Conservation (phyloP, 1,139 yeast genomes). For the Candida tropicalis region DNA sequence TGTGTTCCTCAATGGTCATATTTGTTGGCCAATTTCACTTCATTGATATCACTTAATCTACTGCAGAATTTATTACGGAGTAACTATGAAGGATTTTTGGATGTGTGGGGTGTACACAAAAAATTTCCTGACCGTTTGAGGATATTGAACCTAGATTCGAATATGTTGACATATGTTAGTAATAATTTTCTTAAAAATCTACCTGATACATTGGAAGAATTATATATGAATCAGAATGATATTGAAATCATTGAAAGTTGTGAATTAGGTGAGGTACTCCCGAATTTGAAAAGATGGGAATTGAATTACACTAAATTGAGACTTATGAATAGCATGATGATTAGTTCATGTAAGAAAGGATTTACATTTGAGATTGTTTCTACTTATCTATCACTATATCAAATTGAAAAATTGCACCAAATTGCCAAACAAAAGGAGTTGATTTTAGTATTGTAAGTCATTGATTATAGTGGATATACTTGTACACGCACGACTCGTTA, state of each 20-base stretch:
- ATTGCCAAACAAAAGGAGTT: slow-evolving; percentile 11
- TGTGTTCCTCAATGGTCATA: slow-evolving; percentile 38
- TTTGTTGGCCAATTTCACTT: slow-evolving; percentile 28
- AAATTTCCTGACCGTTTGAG: slow-evolving; percentile 33
- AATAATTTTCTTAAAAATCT: slow-evolving; percentile 25
- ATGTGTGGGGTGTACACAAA: slow-evolving; percentile 26
- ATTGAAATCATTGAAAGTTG: slow-evolving; percentile 16
- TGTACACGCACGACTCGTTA: too few species aligned
- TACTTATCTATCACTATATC: slow-evolving; percentile 11
- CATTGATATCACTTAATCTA: slow-evolving; percentile 27
- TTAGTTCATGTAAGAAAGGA: slow-evolving; percentile 12
- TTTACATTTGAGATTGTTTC: slow-evolving; percentile 13
- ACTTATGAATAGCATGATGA: slow-evolving; percentile 19
- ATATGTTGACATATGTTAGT: slow-evolving; percentile 27
- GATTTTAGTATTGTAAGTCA: slow-evolving; percentile 8
- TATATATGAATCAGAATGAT: slow-evolving; percentile 21
- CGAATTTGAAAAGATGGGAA: slow-evolving; percentile 20
- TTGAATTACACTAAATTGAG: slow-evolving; percentile 20
- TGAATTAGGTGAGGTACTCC: slow-evolving; percentile 18
- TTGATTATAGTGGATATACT: too few species aligned
- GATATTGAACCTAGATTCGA: slow-evolving; percentile 28
- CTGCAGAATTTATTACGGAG: slow-evolving; percentile 30
- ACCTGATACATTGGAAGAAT: slow-evolving; percentile 28
- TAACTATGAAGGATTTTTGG: slow-evolving; percentile 20
- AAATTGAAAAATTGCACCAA: slow-evolving; percentile 9